A percentile compares a stretch with the other conserved stretches of the same genome.
These are phyloP conservation scores for Colletotrichum tanaceti DNA, from an alignment of 2,329 filamentous ascomycete genomes.

Conservation along the genomic window DNA sequence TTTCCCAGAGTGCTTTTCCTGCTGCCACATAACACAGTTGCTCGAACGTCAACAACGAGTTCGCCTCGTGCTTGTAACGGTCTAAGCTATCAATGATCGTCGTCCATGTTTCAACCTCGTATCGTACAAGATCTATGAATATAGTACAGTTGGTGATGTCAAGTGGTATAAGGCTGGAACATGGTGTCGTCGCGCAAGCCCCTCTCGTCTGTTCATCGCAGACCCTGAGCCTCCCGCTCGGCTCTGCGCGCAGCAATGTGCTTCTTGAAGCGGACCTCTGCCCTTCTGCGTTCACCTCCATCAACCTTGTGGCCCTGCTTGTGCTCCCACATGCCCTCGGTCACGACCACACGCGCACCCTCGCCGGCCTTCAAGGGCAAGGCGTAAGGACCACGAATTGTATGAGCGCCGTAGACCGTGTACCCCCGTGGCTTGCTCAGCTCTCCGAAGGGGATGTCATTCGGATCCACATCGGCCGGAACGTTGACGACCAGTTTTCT, in stretches of 20 bases:
- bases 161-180: constrained; percentile 34
- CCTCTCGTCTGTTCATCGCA: constrained; percentile 22
- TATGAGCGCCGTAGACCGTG: constrained; percentile 73
- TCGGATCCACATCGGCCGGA: constrained; percentile 56
- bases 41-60: background rate
- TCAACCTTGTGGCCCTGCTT: constrained; percentile 90
- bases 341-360: constrained; percentile 74
- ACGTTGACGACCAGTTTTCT: constrained; percentile 68
- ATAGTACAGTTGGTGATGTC: constrained; percentile 40
- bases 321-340: constrained; percentile 94
- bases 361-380: constrained; percentile 73
- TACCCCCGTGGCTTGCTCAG: no score
- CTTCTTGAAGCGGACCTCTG: constrained; percentile 88
- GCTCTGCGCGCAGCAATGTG: constrained; percentile 83
- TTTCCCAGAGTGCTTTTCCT: no score
- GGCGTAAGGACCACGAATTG: constrained; percentile 81
- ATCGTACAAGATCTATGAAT: constrained; percentile 39
- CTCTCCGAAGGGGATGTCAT: constrained; percentile 44
- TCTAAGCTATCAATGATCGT: constrained; percentile 18
- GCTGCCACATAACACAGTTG: background rate
- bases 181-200: constrained; percentile 11
- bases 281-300: constrained; percentile 90
- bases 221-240: constrained; percentile 59
- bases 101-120: constrained; percentile 34
- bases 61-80: constrained; percentile 4